Percentiles rank a stretch among this genome's conserved stretches.
These are phyloP conservation scores for Colletotrichum lini DNA, from an alignment of 2,329 filamentous ascomycete genomes.

Conservation along the genomic window DNA sequence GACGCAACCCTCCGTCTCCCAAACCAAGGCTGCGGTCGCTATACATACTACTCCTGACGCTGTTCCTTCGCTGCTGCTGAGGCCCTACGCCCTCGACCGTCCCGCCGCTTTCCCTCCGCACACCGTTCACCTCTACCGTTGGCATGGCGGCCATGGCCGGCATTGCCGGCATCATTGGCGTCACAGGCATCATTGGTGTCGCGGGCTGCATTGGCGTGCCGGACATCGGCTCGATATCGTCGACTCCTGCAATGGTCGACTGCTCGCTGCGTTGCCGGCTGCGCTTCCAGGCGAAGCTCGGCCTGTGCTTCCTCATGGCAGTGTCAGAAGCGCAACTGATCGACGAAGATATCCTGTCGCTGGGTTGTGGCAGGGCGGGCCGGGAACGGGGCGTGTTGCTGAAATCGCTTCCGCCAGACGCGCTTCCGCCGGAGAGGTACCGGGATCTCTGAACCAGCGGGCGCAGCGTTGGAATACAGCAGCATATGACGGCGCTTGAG, in stretches of 20 bases:
- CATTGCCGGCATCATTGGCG: neutral
- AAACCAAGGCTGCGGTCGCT: conserved; percentile 9
- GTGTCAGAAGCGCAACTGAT: conserved; percentile 27
- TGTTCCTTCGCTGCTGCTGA: neutral
- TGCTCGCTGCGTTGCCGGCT: conserved; percentile 29
- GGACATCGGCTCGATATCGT: conserved; percentile 27
- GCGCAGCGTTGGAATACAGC: conserved; percentile 56
- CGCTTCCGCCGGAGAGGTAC: neutral
- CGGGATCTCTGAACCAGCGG: conserved; percentile 43
- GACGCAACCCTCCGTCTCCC: neutral
- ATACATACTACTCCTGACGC: conserved; percentile 14
- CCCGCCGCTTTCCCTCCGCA: conserved; percentile 6
- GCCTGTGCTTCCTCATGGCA: conserved; percentile 18
- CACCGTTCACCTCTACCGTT: conserved; percentile 7
- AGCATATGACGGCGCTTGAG: conserved; percentile 56
- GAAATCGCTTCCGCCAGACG: neutral
- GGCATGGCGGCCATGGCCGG: conserved; percentile 3
- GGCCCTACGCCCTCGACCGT: neutral
- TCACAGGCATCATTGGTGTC: neutral
- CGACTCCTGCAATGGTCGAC: conserved; percentile 5
- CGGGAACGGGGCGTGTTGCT: neutral
- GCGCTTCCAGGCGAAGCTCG: conserved; percentile 31
- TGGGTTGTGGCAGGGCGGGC: neutral
- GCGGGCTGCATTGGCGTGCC: neutral
- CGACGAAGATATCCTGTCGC: conserved; percentile 7